Evolutionary conservation across 2,329 filamentous ascomycete genomes (phyloP).

Genomic region (Nakataea oryzae): DNA sequence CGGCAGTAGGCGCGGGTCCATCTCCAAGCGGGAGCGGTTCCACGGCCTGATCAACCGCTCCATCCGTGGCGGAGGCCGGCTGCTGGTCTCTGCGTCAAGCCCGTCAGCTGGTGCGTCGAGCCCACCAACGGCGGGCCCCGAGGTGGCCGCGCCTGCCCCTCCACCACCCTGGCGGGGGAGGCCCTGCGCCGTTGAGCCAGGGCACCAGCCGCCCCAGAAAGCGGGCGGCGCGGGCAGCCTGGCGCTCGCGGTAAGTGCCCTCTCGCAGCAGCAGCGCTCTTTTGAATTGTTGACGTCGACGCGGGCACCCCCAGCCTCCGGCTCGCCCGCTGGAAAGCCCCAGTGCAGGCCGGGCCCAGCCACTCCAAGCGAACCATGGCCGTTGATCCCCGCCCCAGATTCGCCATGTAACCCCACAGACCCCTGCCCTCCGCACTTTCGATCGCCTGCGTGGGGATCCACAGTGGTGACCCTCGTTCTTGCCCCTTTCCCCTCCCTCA

Average conservation of each 20-base stretch:
- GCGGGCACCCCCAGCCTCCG: background rate
- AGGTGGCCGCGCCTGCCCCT: background rate
- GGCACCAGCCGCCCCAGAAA: background rate
- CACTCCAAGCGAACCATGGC: background rate
- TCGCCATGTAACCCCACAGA: background rate
- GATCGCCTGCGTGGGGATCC: background rate
- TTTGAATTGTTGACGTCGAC: background rate
- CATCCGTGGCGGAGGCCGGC: slow-evolving; percentile 9
- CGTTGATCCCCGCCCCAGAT: background rate
- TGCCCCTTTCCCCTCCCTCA: background rate
- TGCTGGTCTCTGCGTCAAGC: background rate
- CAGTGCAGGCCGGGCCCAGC: background rate
- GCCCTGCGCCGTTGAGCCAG: slow-evolving; percentile 3
- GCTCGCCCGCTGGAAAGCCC: background rate
- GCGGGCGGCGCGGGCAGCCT: background rate
- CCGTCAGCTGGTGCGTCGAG: slow-evolving; percentile 4
- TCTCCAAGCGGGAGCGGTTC: slow-evolving; percentile 17
- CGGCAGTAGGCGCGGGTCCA: slow-evolving; percentile 8
- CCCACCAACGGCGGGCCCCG: slow-evolving; percentile 4
- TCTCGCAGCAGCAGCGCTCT: background rate
- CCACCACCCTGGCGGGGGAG: slow-evolving; percentile 1
- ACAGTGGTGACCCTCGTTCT: background rate
- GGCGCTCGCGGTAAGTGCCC: background rate
- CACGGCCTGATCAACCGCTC: slow-evolving; percentile 16
- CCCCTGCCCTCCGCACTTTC: background rate